Conservation (phyloP, 352 stramenopile genomes). For the Pythium grandisporangium region DNA sequence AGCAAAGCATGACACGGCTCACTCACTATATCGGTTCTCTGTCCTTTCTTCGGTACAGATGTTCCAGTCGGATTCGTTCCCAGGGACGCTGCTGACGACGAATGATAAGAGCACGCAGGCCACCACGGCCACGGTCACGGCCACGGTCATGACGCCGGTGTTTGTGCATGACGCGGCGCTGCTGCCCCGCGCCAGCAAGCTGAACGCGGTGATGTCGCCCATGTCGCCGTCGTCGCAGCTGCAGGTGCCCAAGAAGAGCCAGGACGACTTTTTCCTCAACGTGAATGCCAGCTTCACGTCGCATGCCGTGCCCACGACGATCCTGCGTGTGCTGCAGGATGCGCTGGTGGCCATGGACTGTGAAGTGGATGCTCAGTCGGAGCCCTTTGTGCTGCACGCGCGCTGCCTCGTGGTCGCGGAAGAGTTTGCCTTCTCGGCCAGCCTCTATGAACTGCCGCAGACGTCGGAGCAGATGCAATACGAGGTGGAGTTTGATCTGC, state of each 20-base stretch:
- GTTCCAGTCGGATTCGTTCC: constrained; percentile 3
- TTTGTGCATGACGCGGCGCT: constrained; percentile 15
- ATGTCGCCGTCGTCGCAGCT: constrained; percentile 37
- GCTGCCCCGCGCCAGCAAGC: constrained; percentile 5
- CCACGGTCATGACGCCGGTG: constrained; percentile 11
- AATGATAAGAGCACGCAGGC: no score
- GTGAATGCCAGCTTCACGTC: constrained; percentile 52
- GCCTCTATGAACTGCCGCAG: constrained; percentile 29
- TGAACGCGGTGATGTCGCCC: constrained; percentile 15
- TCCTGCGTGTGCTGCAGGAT: constrained; percentile 36
- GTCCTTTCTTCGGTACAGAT: constrained; percentile 2
- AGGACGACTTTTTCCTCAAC: constrained; percentile 27
- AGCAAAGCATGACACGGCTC: no score
- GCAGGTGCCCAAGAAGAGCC: constrained; percentile 43
- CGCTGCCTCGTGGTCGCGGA: constrained; percentile 57
- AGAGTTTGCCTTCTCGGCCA: constrained; percentile 46
- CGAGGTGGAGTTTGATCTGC: constrained; percentile 48
- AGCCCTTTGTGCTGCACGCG: constrained; percentile 37
- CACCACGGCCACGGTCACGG: no score
- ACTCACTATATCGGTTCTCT: neutral
- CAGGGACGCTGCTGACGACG: constrained; percentile 14
- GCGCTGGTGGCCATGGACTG: constrained; percentile 31
- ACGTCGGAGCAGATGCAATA: constrained; percentile 18
- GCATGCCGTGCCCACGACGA: constrained; percentile 19
- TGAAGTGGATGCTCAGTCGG: constrained; percentile 18